Conservation (phyloP, 306 rosid genomes). For the Acmispon strigosus region DNA sequence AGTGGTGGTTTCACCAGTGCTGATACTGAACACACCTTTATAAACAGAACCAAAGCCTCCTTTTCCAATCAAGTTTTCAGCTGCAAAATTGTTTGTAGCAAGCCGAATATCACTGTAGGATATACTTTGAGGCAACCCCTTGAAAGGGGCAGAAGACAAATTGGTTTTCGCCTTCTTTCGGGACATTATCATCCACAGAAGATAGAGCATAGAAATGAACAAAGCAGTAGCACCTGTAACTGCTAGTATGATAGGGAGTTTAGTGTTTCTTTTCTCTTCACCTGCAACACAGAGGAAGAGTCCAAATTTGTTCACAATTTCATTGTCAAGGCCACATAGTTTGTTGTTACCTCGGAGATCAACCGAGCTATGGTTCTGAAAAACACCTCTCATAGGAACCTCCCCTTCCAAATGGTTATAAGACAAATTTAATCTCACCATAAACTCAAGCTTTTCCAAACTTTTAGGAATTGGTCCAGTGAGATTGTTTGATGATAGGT, state of each 20-base stretch:
- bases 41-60: slow-evolving; percentile 81
- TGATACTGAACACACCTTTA: slow-evolving; percentile 54
- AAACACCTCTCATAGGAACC: slow-evolving; percentile 28
- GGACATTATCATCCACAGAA: background rate
- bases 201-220: background rate
- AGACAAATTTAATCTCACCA: slow-evolving; percentile 30
- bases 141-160: background rate
- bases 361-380: slow-evolving; percentile 22
- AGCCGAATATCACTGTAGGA: slow-evolving; percentile 56
- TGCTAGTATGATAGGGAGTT: slow-evolving; percentile 20
- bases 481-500: slow-evolving; percentile 39
- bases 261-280: slow-evolving; percentile 1
- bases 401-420: slow-evolving; percentile 40
- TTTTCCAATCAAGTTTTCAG: slow-evolving; percentile 66
- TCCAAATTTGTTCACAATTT: slow-evolving; percentile 19
- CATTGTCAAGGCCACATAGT: slow-evolving; percentile 26
- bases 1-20: slow-evolving; percentile 32
- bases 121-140: slow-evolving; percentile 20
- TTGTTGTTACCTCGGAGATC: slow-evolving; percentile 27
- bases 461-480: slow-evolving; percentile 27
- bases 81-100: slow-evolving; percentile 78
- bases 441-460: slow-evolving; percentile 17
- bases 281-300: background rate
- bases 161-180: background rate
- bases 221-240: slow-evolving; percentile 15